Percentiles rank a stretch among this genome's conserved stretches.
These are phyloP conservation scores for Pseudohyphozyma bogoriensis DNA, from an alignment of 768 basidiomycete species.

Conservation along the genomic window DNA sequence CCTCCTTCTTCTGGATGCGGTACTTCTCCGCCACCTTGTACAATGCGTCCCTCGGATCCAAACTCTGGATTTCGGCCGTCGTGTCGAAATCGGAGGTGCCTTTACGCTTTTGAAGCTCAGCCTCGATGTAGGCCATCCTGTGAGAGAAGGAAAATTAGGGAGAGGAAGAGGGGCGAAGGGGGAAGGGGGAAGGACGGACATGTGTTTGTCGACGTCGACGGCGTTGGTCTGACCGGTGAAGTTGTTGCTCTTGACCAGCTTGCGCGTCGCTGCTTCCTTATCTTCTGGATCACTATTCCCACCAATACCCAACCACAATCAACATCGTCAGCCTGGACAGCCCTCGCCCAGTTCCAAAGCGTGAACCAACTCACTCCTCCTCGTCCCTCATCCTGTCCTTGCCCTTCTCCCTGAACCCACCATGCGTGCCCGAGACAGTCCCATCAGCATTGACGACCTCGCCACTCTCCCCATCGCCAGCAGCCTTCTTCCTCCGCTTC, in stretches of 20 bases:
- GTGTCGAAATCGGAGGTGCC: slow-evolving; percentile 42
- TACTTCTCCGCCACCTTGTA: slow-evolving; percentile 55
- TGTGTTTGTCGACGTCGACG: slow-evolving; percentile 95
- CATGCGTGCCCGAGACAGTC: slow-evolving; percentile 34
- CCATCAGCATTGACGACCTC: slow-evolving; percentile 39
- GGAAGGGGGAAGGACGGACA: slow-evolving; percentile 48
- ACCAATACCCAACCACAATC: not conserved
- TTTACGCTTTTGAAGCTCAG: slow-evolving; percentile 69
- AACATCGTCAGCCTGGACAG: not conserved
- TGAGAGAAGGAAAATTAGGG: not conserved
- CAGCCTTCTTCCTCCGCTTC: slow-evolving; percentile 55
- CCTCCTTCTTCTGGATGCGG: slow-evolving; percentile 33
- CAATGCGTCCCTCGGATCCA: slow-evolving; percentile 68
- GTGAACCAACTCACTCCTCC: not conserved
- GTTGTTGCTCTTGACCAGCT: slow-evolving; percentile 51
- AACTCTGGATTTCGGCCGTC: slow-evolving; percentile 19
- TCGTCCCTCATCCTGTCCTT: slow-evolving; percentile 13
- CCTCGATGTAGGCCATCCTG: slow-evolving; percentile 98
- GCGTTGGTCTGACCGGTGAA: slow-evolving; percentile 96
- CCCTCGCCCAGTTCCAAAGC: not conserved
- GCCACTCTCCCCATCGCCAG: slow-evolving; percentile 28
- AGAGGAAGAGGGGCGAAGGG: not conserved
- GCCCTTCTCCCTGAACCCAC: slow-evolving; percentile 42
- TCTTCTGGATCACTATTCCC: slow-evolving; percentile 47
- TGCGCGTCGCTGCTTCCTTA: slow-evolving; percentile 57